Conservation (phyloP, 768 basidiomycete species). For the Russula abietina region DNA sequence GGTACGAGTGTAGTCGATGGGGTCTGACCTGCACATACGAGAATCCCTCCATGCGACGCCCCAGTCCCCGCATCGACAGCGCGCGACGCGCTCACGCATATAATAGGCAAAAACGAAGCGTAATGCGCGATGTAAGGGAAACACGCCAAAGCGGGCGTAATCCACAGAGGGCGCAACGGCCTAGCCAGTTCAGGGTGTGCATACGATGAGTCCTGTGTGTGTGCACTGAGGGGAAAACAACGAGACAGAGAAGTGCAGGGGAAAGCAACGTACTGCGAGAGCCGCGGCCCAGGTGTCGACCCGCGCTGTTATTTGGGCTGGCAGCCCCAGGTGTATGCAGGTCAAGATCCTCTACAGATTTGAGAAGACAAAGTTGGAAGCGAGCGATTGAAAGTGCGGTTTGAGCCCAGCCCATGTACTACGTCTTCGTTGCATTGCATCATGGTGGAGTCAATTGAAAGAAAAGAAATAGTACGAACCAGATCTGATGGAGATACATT, state of each 20-base stretch:
- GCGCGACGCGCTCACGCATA: slow-evolving; percentile 84
- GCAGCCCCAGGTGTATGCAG: slow-evolving; percentile 67
- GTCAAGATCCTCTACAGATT: slow-evolving; percentile 48
- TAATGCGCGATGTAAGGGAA: slow-evolving; percentile 38
- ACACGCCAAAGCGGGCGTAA: slow-evolving; percentile 63
- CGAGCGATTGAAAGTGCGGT: slow-evolving; percentile 71
- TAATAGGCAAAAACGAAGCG: slow-evolving; percentile 53
- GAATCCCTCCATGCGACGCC: slow-evolving; percentile 62
- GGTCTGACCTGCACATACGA: slow-evolving; percentile 82
- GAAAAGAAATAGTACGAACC: too few species aligned
- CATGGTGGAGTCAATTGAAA: background rate
- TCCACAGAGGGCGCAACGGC: slow-evolving; percentile 84
- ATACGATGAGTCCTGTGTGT: slow-evolving; percentile 62
- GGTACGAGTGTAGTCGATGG: slow-evolving; percentile 73
- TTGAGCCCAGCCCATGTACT: slow-evolving; percentile 87
- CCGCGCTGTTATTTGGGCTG: slow-evolving; percentile 62
- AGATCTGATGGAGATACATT: too few species aligned
- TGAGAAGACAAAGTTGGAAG: slow-evolving; percentile 82
- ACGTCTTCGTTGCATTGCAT: slow-evolving; percentile 9
- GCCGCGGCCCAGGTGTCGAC: slow-evolving; percentile 62
- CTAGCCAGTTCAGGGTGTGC: slow-evolving; percentile 48
- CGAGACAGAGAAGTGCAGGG: background rate
- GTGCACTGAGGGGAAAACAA: background rate
- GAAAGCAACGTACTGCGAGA: slow-evolving; percentile 49
- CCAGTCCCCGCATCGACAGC: slow-evolving; percentile 53